Conservation (phyloP, 305 asterid species). For the Rubia peregrina region DNA sequence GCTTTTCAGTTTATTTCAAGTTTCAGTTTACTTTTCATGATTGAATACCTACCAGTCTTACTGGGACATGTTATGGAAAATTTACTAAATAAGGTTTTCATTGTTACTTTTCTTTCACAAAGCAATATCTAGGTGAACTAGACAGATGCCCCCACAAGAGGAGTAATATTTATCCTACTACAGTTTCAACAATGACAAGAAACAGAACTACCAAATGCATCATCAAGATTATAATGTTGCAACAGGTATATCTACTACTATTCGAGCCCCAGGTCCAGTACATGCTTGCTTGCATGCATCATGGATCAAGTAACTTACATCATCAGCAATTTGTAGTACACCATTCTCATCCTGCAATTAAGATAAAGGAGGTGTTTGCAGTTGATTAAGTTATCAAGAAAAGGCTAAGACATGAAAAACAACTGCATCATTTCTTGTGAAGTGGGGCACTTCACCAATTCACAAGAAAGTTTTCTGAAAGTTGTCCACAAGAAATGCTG, state of each 20-base stretch:
- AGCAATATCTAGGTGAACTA: neutral
- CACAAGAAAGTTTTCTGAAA: neutral
- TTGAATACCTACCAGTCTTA: neutral
- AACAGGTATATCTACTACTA: neutral
- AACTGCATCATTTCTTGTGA: neutral
- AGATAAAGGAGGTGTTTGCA: neutral
- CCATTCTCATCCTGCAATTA: slow-evolving; percentile 60
- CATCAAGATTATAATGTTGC: neutral
- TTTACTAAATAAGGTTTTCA: neutral
- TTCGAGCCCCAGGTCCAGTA: neutral
- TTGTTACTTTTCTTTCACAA: neutral
- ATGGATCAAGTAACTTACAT: slow-evolving; percentile 50
- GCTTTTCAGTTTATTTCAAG: neutral
- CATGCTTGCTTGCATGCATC: slow-evolving; percentile 1
- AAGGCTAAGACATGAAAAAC: neutral
- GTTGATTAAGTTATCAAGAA: neutral
- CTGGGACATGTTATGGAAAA: too few species aligned
- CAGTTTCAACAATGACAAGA: neutral
- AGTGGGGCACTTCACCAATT: too few species aligned
- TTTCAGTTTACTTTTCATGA: slow-evolving; percentile 1
- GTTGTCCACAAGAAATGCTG: neutral
- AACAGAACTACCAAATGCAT: neutral
- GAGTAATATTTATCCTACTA: neutral
- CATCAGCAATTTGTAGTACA: slow-evolving; percentile 70
- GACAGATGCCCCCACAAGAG: neutral